phyloP scores from a whole-genome alignment of 495 filamentous ascomycete species.

The Talaromyces proteolyticus region DNA sequence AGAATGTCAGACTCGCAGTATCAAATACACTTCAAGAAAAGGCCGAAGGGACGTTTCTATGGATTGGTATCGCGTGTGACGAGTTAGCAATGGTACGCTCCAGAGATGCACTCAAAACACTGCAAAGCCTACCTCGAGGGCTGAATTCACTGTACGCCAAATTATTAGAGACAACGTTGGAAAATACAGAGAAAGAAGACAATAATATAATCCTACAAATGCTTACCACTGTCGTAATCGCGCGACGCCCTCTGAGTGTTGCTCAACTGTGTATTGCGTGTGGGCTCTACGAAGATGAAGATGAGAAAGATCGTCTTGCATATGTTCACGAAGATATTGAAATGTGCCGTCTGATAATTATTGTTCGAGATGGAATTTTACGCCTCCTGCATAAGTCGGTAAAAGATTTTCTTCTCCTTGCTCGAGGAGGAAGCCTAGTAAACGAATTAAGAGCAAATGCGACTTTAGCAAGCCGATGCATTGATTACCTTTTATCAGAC shows the following conservation, averaged over 20 bases:
- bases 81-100: constrained; percentile 6
- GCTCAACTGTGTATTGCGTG: constrained; percentile 9
- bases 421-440: background rate
- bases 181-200: background rate
- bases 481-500: constrained; percentile 6
- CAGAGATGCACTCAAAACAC: constrained; percentile 4
- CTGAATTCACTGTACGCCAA: constrained; percentile 10
- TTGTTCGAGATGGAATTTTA: constrained; percentile 9
- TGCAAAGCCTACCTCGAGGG: constrained; percentile 6
- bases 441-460: constrained; percentile 6
- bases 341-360: constrained; percentile 13
- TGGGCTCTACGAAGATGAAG: constrained; percentile 10
- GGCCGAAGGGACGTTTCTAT: constrained; percentile 22
- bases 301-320: constrained; percentile 4
- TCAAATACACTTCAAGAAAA: constrained; percentile 12
- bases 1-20: constrained; percentile 1
- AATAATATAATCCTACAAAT: constrained; percentile 3
- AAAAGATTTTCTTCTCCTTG: constrained; percentile 13
- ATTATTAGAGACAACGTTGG: constrained; percentile 7
- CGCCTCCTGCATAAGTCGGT: constrained; percentile 17
- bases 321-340: constrained; percentile 13
- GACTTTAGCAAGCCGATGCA: constrained; percentile 6
- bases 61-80: constrained; percentile 17
- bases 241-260: constrained; percentile 7
- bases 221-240: constrained; percentile 5